Percentiles rank a stretch among this genome's conserved stretches.
Evolutionary conservation across 2,329 filamentous ascomycete species (phyloP).

Genomic region (Chaetoscypha palmicola): DNA sequence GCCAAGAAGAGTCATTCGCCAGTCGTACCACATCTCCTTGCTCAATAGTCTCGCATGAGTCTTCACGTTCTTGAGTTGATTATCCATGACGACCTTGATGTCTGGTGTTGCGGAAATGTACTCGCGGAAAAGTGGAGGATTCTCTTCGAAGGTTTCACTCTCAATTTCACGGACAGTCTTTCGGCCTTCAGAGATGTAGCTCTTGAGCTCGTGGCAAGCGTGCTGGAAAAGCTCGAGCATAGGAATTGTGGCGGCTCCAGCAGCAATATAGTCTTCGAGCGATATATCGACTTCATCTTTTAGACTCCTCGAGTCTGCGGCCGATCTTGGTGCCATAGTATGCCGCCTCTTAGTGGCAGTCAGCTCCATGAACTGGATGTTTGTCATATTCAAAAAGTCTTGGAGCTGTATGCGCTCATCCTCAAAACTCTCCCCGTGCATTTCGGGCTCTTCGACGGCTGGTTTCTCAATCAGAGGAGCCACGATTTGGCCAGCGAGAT

Average conservation of each 20-base stretch:
- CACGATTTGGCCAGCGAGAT: conserved; percentile 33
- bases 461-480: conserved; percentile 36
- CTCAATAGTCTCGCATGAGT: conserved; percentile 82
- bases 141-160: conserved; percentile 78
- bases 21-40: conserved; percentile 97
- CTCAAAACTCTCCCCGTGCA: conserved; percentile 30
- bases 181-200: conserved; percentile 89
- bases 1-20: conserved; percentile 83
- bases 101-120: conserved; percentile 82
- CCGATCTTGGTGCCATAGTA: conserved; percentile 58
- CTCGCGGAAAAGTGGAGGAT: conserved; percentile 84
- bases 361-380: conserved; percentile 96
- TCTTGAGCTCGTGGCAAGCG: conserved; percentile 90
- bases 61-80: conserved; percentile 96
- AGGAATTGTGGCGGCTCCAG: conserved; percentile 83
- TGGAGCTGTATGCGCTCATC: conserved; percentile 71
- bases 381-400: conserved; percentile 90
- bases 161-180: conserved; percentile 88
- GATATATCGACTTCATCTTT: conserved; percentile 38
- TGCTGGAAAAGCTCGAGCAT: conserved; percentile 95
- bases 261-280: conserved; percentile 75
- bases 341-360: conserved; percentile 92
- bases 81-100: conserved; percentile 83
- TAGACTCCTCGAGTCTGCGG: conserved; percentile 30
- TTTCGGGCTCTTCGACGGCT: conserved; percentile 42